A percentile compares a stretch with the other conserved stretches of the same genome.
phyloP scores from a whole-genome alignment of 1,284 basidiomycete genomes.

The Fistulinella staudtii region DNA sequence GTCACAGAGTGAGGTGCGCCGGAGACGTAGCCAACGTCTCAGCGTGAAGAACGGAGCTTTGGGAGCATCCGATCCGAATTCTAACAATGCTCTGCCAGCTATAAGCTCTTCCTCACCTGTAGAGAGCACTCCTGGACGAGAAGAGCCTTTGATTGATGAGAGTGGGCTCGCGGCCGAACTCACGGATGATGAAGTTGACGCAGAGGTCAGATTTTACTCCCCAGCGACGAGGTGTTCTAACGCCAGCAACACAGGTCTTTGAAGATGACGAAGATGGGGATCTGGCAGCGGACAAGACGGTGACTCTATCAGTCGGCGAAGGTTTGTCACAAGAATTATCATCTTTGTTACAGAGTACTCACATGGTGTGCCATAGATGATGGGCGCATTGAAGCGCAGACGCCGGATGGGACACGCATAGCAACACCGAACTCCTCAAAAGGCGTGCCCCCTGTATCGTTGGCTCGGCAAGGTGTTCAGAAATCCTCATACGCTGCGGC shows the following conservation, averaged over 20 bases:
- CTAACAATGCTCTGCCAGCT: slow-evolving; percentile 23
- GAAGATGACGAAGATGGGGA: slow-evolving; percentile 73
- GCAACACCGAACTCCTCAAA: slow-evolving; percentile 72
- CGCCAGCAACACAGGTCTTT: slow-evolving; percentile 45
- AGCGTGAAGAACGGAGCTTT: slow-evolving; percentile 59
- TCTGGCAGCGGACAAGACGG: slow-evolving; percentile 72
- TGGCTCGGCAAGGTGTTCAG: slow-evolving; percentile 41
- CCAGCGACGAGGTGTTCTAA: slow-evolving; percentile 1
- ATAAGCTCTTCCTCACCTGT: slow-evolving; percentile 14
- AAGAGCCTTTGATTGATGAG: slow-evolving; percentile 58
- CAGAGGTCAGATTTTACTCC: slow-evolving; percentile 42
- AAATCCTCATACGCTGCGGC: slow-evolving; percentile 89
- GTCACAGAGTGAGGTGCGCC: slow-evolving; percentile 40
- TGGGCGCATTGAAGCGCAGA: slow-evolving; percentile 89
- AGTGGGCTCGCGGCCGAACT: slow-evolving; percentile 66
- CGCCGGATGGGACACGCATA: slow-evolving; percentile 92
- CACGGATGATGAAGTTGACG: slow-evolving; percentile 79
- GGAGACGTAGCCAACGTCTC: slow-evolving; percentile 79
- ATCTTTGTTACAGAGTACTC: slow-evolving; percentile 7
- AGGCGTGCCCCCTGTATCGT: slow-evolving; percentile 34
- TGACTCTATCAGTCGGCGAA: slow-evolving; percentile 79
- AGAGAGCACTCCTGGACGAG: slow-evolving; percentile 25
- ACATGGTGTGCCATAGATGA: slow-evolving; percentile 56
- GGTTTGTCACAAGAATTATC: slow-evolving; percentile 42
- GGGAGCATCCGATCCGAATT: slow-evolving; percentile 20